Base-by-base conservation (phyloP, 78 protist species). In the Dictyostelium discoideum region DNA sequence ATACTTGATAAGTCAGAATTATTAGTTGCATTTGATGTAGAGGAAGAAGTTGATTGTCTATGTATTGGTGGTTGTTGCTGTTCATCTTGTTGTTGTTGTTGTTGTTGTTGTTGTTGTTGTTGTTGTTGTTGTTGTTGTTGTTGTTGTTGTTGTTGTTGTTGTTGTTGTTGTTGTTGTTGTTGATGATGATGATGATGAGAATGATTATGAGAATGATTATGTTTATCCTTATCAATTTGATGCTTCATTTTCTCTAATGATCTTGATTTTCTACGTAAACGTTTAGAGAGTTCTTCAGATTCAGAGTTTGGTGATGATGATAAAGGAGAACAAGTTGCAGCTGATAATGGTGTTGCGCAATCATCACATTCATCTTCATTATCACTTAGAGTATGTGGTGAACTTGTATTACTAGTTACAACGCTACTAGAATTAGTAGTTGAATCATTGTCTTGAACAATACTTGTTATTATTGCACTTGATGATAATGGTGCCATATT, bases 201-300 rank as follows among this genome's bases (percentile, higher is more conserved):
- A 44, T 44, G 48, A 7, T 44, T 1, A 44, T 44, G 48, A 2
- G 48, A 44, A 7, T 44, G 48, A 7, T 44, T 3, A 44, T 44
- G 76, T 63, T 22, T 63, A 63, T 69, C 40, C 32, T 73, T 73
- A 13, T 26, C 46, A n/a, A 54, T 16, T 54, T 67, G 76, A 3
- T 67, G 42, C 13, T 74, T 37, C 42, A n/a, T 24, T 73, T 40
- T 42, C 20, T 79, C 32, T 14, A 32, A 29, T 24, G 10, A 9
- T 5, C 18, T 50, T 26, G 40, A 9, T 67, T 8, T 26, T 69
- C 78, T 79, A 22, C 73, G 3, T 10, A 60, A 42, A 18, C 86
- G 18, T 26, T 13, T 87, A 8, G 67, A 87, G 29, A 87, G 40
- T 60, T 87, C 93, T 50, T 57, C 93, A n/a, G 86, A 65, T 63